A percentile compares a stretch with the other conserved stretches of the same genome.
Conservation (phyloP, 2,329 filamentous ascomycete species). For the Talaromyces piceae region DNA sequence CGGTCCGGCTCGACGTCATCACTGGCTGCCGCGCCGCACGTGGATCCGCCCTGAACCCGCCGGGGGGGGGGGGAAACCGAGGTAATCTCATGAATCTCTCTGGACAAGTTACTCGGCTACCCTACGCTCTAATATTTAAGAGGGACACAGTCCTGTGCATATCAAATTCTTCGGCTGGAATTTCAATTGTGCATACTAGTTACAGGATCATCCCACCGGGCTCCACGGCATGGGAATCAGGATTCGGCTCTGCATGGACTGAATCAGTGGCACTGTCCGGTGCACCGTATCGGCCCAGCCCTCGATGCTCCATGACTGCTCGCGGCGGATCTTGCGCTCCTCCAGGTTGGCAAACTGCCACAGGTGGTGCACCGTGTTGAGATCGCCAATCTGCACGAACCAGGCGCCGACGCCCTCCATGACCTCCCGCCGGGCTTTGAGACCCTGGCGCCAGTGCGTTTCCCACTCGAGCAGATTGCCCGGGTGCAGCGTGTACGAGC, state of each 20-base stretch:
- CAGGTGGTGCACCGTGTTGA: constrained; percentile 95
- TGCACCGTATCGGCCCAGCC: constrained; percentile 97
- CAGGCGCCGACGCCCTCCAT: constrained; percentile 98
- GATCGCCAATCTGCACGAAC: constrained; percentile 96
- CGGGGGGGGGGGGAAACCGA: too few relatives aligned
- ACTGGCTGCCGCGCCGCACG: neutral
- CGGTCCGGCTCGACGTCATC: constrained; percentile 2
- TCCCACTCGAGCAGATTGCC: constrained; percentile 98
- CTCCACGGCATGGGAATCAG: constrained; percentile 95
- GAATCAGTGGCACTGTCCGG: constrained; percentile 95
- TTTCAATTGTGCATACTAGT: too few relatives aligned
- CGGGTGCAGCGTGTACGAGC: constrained; percentile 92
- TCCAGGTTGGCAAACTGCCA: constrained; percentile 98
- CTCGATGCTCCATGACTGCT: constrained; percentile 91
- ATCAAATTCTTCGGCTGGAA: too few relatives aligned
- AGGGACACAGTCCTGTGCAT: too few relatives aligned
- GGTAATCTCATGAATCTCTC: too few relatives aligned
- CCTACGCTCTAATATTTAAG: too few relatives aligned
- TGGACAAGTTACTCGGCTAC: too few relatives aligned
- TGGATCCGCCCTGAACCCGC: neutral
- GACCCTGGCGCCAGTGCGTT: constrained; percentile 89
- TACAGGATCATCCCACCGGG: constrained; percentile 63
- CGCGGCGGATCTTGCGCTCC: constrained; percentile 79
- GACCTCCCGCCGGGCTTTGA: constrained; percentile 84
- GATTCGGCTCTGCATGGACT: constrained; percentile 91